Evolutionary conservation across 1,284 basidiomycete species (phyloP).

Genomic region (Vanrija sp.): DNA sequence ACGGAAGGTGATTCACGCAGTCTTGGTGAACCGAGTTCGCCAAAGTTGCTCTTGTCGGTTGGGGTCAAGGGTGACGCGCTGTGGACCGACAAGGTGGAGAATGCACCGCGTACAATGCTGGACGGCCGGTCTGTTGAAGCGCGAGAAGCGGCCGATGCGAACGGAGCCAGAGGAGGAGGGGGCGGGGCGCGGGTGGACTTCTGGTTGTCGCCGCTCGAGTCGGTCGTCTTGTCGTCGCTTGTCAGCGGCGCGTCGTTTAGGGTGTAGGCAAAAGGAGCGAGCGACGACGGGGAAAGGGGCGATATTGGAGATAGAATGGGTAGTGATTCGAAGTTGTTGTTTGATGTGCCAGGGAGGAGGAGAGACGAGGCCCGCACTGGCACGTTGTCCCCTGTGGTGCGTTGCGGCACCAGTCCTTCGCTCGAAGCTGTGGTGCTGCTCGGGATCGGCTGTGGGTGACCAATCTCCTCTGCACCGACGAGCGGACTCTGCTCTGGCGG

Average conservation of each 20-base stretch:
- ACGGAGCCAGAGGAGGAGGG: slow-evolving; percentile 2
- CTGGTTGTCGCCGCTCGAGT: not conserved
- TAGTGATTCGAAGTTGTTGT: slow-evolving; percentile 12
- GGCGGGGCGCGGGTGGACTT: not conserved
- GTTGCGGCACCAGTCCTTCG: too few relatives aligned
- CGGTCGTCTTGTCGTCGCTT: not conserved
- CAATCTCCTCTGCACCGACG: too few relatives aligned
- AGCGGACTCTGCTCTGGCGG: too few relatives aligned
- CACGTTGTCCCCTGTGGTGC: too few relatives aligned
- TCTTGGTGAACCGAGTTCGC: slow-evolving; percentile 16
- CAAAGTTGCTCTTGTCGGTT: slow-evolving; percentile 8
- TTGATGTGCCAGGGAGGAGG: not conserved
- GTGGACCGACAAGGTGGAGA: slow-evolving; percentile 3
- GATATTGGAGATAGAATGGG: slow-evolving; percentile 29
- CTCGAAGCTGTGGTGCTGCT: too few relatives aligned
- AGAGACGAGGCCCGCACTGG: too few relatives aligned
- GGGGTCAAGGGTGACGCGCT: slow-evolving; percentile 12
- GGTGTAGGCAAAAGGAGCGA: not conserved
- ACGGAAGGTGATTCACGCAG: slow-evolving; percentile 31
- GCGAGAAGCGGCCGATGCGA: slow-evolving; percentile 2
- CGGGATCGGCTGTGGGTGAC: too few relatives aligned
- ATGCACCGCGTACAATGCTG: slow-evolving; percentile 3
- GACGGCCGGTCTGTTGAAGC: not conserved
- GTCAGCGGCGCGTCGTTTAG: not conserved
- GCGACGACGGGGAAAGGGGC: slow-evolving; percentile 20